Conservation (phyloP, 129 eudicot species). For the Chrysanthemum makinoi region DNA sequence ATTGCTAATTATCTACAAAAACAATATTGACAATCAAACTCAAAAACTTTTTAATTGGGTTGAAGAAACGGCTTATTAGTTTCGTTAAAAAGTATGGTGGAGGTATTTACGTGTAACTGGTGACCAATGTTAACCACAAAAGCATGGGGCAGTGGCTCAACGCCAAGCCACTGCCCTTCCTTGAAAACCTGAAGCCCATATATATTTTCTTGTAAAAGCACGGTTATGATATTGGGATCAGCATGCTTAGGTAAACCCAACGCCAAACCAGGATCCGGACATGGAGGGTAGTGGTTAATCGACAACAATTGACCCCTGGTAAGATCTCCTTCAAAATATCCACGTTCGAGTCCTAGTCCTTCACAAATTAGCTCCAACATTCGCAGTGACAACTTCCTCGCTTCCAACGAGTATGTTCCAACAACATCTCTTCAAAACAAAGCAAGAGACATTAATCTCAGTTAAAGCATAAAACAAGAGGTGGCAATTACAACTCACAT, state of each 20-base stretch:
- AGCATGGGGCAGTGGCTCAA: slow-evolving; percentile 34
- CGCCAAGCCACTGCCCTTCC: slow-evolving; percentile 33
- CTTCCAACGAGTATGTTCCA: slow-evolving; percentile 15
- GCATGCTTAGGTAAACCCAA: slow-evolving; percentile 28
- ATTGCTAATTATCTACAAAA: slow-evolving; percentile 47
- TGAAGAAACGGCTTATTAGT: too few relatives aligned
- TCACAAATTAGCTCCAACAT: slow-evolving; percentile 40
- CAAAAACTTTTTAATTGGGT: too few relatives aligned
- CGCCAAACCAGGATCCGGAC: slow-evolving; percentile 39
- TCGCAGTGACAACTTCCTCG: slow-evolving; percentile 20
- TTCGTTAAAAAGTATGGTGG: too few relatives aligned
- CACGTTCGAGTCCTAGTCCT: slow-evolving; percentile 34
- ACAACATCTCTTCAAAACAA: slow-evolving; percentile 24
- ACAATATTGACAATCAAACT: too few relatives aligned
- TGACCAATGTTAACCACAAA: slow-evolving; percentile 27
- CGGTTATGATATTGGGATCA: slow-evolving; percentile 33
- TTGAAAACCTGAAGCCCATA: slow-evolving; percentile 37
- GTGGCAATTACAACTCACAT: not conserved
- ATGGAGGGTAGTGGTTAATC: slow-evolving; percentile 25
- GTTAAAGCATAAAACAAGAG: not conserved
- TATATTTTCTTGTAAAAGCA: slow-evolving; percentile 25
- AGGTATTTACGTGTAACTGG: slow-evolving; percentile 18
- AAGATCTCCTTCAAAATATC: slow-evolving; percentile 24
- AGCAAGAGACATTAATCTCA: not conserved
- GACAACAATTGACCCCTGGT: slow-evolving; percentile 15